Base-by-base conservation (phyloP, 2,329 filamentous ascomycete genomes). In the Hymenoscyphus salicellus region DNA sequence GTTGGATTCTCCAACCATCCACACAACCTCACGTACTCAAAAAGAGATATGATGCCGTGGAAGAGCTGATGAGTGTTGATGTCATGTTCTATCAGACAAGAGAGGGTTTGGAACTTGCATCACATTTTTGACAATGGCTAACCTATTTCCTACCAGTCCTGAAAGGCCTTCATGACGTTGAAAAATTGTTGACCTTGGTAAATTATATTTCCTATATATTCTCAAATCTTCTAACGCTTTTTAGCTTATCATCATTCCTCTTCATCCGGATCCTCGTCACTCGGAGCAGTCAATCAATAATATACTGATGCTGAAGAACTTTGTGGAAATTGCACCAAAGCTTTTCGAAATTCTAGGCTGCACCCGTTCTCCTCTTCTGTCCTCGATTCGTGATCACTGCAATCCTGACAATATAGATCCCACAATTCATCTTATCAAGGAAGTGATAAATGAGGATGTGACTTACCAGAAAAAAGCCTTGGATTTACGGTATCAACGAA, bases 1-100 rank as follows among this genome's bases (percentile, higher is more conserved):
- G 88, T 75, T 97, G 91, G 69, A 89, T 99, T 36, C 79, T 98
- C 1, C 95, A 99, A 72, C 95, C 95, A 3, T 90, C 92, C 0
- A 97, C 92, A 0, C 75, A 89, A 62, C 77, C 83, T 3, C 80
- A 83, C 2, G 89, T 91, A 16, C 83, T 99, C 17, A 79, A 79
- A 1, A 86, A 84, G 36, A 86, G 95, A 3, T 94, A 93, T 68
- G 89, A 95, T 72, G 92, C 93, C 0, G 79, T 99, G 0, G 88
- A 92, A 65, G 94, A 98, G 75, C 78, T 99, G 23, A 88, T 88
- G 1, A 85, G 83, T 0, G 93, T 91, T 61, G 92, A 97, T 73
- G 90, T 93, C 55, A 90, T 96, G 84, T 96, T 97, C 77, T 86
- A 86, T 59, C 85, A 88, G 58, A 84, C 91, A 32, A 87, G 92